Evolutionary conservation across 2,329 filamentous ascomycete species (phyloP), one percentile per base, ranked within the genome.

Genomic region (Trichoderma simmonsii): DNA sequence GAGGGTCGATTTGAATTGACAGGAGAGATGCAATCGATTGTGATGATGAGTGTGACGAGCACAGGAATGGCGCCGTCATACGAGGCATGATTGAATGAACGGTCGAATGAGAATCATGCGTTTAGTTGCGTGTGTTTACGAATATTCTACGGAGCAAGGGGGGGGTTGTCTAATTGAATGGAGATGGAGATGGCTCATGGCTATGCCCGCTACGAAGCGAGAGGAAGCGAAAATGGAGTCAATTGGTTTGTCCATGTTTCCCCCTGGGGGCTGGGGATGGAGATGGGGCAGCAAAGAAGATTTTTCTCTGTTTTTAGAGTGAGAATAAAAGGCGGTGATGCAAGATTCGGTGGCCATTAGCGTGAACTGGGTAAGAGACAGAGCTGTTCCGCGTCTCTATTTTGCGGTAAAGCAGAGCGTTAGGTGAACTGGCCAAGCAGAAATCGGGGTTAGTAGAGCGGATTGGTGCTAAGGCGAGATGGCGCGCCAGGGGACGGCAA

Each of bases 61-160:
- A 30, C 12, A n/a, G 6, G 43, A n/a, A 48, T 51, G 56, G 36
- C 39, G 21, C 51, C 64, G 56, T 69, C 66, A 36, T 69, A 69
- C 39, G 66, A 48, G 36, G 36, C 56, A 69, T 61, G 36, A 21
- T 21, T 54, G 43, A 48, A 56, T 32, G 21, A 30, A 32, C 39
- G 34, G 64, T 68, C 65, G 65, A 68, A 68, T 68, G 65, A 68
- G 65, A 21, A 68, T 68, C 65, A 68, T 48, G 65, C 66, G 66
- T 51, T 69, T 62, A 36, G 34, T 12, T 61, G 8, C n/a, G 7
- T 48, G 57, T 60, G 15, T 60, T 48, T 21, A n/a, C 18, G 43
- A n/a, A 9, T 51, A 21, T 64, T 28, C 21, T 4, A 28, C 34
- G 21, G 28, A 59, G n/a, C 21, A 63, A 3, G 30, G 32, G 32